Base-by-base conservation (phyloP, 805 yeast genomes). In the Yamadazyma akitaensis region DNA sequence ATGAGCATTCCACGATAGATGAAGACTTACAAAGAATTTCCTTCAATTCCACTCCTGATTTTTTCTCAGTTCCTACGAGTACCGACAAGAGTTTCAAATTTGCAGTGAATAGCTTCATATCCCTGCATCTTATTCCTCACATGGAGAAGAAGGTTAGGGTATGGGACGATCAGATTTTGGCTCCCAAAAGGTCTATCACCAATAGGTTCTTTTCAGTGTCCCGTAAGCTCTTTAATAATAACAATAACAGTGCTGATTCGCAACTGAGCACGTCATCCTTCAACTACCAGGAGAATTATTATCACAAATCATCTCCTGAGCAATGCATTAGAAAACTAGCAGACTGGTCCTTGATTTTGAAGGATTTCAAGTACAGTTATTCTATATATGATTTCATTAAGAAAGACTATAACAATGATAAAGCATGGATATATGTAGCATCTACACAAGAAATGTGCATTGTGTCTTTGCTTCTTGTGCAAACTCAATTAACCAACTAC, bases 381-480 rank as follows among this genome's bases (percentile, higher is more conserved):
- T 72, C 86, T 1, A 85, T 89, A 1, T 92, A 92, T 61, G 98
- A 92, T 49, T 62, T 88, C 42, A 74, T 89, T 33, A 84, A 84
- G 49, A 84, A 85, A 57, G 97, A 91, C 60, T 84, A 84, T 53
- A 70, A 80, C 34, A 77, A 79, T 49, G 94, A 85, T 57, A 85
- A 83, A 64, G 88, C 94, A 0, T 88, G 94, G 89, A 68, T 75
- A 11, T 81, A 85, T 55, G 77, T 84, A 42, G 96, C 97, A 0
- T 81, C 95, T 0, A 73, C 85, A n/a, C 90, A 91, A 53, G 97
- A 92, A 63, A 87, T 89, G 85, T 83, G 88, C 55, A 86, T 91
- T 0, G 71, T 84, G 1, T 80, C 95, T 1, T 69, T 85, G 21
- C 65, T 91, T 4, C 72, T 92, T 64, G 90, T 72, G 2, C 76